Evolutionary conservation across 192 early-diverging fungal species (phyloP).

Genomic region (Jimgerdemannia lactiflua): DNA sequence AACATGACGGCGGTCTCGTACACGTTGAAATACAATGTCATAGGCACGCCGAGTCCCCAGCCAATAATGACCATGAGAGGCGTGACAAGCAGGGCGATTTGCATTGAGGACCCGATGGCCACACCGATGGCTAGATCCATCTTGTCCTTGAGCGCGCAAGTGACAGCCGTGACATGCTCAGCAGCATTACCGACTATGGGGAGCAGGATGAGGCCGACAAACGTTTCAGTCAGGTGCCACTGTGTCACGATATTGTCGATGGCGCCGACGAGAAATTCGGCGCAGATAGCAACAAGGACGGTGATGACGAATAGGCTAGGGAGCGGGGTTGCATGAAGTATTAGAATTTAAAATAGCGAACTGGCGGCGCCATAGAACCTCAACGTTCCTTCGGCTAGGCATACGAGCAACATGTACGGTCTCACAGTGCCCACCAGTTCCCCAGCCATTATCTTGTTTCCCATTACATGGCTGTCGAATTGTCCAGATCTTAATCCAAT

Average conservation of each 20-base stretch:
- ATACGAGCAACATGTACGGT: no score
- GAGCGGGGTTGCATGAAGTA: no score
- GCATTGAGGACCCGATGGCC: slow-evolving; percentile 86
- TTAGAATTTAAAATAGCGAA: no score
- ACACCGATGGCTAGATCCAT: slow-evolving; percentile 91
- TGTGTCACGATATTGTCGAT: slow-evolving; percentile 73
- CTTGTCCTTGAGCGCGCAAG: slow-evolving; percentile 80
- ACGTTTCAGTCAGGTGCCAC: slow-evolving; percentile 73
- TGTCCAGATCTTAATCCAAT: no score
- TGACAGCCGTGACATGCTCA: slow-evolving; percentile 83
- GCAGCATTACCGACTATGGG: slow-evolving; percentile 93
- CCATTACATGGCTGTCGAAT: no score
- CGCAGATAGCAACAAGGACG: slow-evolving; percentile 70
- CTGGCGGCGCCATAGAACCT: no score
- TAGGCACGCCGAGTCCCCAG: slow-evolving; percentile 67
- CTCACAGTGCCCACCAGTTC: no score
- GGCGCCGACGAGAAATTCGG: slow-evolving; percentile 81
- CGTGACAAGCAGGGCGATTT: slow-evolving; percentile 81
- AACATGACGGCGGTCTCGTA: slow-evolving; percentile 86
- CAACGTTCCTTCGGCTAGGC: no score
- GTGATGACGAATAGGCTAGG: slow-evolving; percentile 60
- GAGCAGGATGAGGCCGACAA: slow-evolving; percentile 88
- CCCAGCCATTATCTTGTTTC: no score
- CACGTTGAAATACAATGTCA: slow-evolving; percentile 81
- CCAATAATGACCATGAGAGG: slow-evolving; percentile 77